Evolutionary conservation across 768 basidiomycete genomes (phyloP), one percentile per base, ranked within the genome.

Genomic region (Leccinum rimulosum): DNA sequence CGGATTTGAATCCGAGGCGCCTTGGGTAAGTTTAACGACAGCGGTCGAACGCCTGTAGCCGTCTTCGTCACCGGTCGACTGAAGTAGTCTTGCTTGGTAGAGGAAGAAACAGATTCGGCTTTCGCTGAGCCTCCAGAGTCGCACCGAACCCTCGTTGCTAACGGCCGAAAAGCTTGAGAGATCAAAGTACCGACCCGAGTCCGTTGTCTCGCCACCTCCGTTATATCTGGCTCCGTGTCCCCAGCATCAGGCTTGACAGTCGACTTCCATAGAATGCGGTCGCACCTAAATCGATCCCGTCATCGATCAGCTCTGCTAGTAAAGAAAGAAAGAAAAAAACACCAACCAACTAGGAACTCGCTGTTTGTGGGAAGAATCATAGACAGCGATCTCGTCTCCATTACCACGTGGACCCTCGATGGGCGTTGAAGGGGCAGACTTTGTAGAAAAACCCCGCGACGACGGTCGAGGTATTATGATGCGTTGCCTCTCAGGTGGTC

Each of bases 341-440:
- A 75, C 84, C 51, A 64, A 89, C 91, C 91, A 93, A 70, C 90
- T 91, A 6, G 91, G 91, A 27, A 93, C 91, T 19, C 91, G 85
- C 65, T 84, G 82, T 71, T 93, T 93, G 65, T 83, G 77, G 10
- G 91, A 93, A 28, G 88, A 85, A 71, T 93, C 91, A 66, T 92
- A 93, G 3, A 89, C 85, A 17, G 87, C 88, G 65, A 79, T 80
- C 45, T 83, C 82, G 33, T 79, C 80, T 1, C 76, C 70, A 35
- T 74, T 55, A 25, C 25, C 73, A 28, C 75, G 73, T 4, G 75
- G 73, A 30, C 74, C 71, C 36, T 80, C 80, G 53, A 74, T 52
- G 15, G 71, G 68, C 4, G 71, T 70, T 27, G 70, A 64, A 36
- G 71, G 72, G 15, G 52, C 62, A 50, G 71, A 73, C 45, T 70